Evolutionary conservation across 352 stramenopile species (phyloP).

Genomic region (Globisporangium viniferum): DNA sequence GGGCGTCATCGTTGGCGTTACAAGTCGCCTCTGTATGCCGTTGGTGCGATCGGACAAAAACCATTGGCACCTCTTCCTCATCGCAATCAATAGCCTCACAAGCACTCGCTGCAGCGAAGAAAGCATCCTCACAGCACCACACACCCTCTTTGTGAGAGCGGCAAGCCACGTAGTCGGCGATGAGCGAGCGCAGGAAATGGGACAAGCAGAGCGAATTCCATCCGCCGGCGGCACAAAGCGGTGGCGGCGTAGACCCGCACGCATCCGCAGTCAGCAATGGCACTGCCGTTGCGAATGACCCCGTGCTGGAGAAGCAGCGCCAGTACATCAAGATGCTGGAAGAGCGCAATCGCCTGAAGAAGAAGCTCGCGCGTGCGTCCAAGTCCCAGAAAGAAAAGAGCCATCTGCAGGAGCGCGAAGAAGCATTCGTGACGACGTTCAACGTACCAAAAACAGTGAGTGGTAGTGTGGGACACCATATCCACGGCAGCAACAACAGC

Average conservation of each 20-base stretch:
- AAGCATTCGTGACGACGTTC: conserved; percentile 78
- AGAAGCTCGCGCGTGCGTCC: conserved; percentile 60
- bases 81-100: not conserved
- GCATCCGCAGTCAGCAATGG: not conserved
- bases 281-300: conserved; percentile 22
- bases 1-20: not conserved
- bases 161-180: conserved; percentile 6
- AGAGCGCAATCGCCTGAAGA: conserved; percentile 79
- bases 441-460: conserved; percentile 39
- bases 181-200: conserved; percentile 47
- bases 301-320: conserved; percentile 69
- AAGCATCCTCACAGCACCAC: not conserved
- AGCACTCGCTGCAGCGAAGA: not conserved
- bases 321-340: conserved; percentile 86
- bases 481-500: not conserved
- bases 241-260: not conserved
- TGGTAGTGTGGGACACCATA: not conserved
- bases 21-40: not conserved
- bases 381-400: conserved; percentile 53
- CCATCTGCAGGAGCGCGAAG: conserved; percentile 55
- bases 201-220: conserved; percentile 39
- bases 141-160: not conserved
- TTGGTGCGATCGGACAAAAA: not conserved
- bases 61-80: not conserved
- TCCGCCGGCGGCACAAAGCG: not conserved